Evolutionary conservation across 2,329 filamentous ascomycete genomes (phyloP), one percentile per base, ranked within the genome.

Genomic region (Nemania sp.): DNA sequence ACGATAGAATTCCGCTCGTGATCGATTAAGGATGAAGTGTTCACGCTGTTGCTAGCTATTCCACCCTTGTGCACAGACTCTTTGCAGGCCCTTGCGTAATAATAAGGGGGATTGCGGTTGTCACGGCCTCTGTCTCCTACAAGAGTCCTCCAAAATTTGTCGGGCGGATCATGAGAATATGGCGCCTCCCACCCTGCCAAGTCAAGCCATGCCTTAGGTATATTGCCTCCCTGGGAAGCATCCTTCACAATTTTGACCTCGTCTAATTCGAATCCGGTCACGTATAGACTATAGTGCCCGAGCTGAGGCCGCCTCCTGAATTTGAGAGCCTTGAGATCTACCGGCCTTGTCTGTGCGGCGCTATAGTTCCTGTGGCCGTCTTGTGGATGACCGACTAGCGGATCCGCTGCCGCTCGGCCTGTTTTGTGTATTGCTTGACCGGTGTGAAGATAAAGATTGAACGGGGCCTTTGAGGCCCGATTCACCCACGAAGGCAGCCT

Each of bases 231-330:
- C 27, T 54, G 51, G 15, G 51, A 54, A 20, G 51, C 51, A 18
- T 54, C 51, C 18, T 32, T 54, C 51, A 54, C 51, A 5, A 54
- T 54, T 2, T 54, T 4, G 8, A 54, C 51, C 15, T 35, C n/a
- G 51, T 35, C 51, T 18, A 54, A 10, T 22, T 20, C 8, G 51
- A 54, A 54, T 10, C 51, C 51, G n/a, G 18, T 54, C 51, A 54
- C 51, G 51, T 54, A 54, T 15, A 54, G 51, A 54, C 51, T 54
- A 5, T 54, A 54, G 27, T 54, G 51, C 5, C 51, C 51, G n/a
- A 54, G 51, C 51, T 22, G 51, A 54, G 51, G 51, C 27, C 51
- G 51, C 27, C 51, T 54, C 51, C 51, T 32, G n/a, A 54, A 54
- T 35, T 54, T 54, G 24, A 54, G 27, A 35, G 22, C 1, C 7